Base-by-base conservation (phyloP, 257 asterid genomes). In the Cordia subcordata region DNA sequence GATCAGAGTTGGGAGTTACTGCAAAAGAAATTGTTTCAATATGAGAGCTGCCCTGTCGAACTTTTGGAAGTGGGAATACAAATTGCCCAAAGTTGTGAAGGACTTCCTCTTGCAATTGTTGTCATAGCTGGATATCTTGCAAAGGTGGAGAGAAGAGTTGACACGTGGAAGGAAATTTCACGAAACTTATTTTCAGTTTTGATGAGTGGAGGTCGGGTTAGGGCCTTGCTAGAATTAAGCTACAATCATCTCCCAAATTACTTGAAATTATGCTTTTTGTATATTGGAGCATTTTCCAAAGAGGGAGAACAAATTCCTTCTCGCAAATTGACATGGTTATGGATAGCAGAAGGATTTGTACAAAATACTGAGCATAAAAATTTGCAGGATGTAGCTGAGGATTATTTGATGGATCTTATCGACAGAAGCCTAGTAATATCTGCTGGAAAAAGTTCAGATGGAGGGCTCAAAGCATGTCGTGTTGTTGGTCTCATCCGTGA, bases 321-420 rank as follows among this genome's bases (percentile, higher is more conserved):
- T 19, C 14, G 45, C 27, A 60, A 22, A 15, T 46, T 60, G 35
- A 60, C 2, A 22, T 5, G 13, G 27, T 45, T 60, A 1, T 60
- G 55, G 64, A 60, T 60, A 3, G 55, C 23, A 9, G 64, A 60
- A 45, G 13, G 44, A 3, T 60, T 60, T 1, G 15, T 60, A n/a
- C 47, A 8, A 45, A 1, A 42, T 10, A 42, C 47, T 10, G 47
- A 14, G 2, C 5, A 4, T 3, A 42, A 42, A 11, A 42, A 8
- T 42, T 42, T 42, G 47, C 8, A 42, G 47, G 47, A 42, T 14
- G 12, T 42, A 42, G 47, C 47, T 42, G 47, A 42, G 47, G 10
- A 2, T 1, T 42, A 42, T 59, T 44, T 8, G 23, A 20, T 17
- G n/a, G 16, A 59, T 49, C 47, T 42, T 42, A 42, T 42, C 3